A percentile compares a stretch with the other conserved stretches of the same genome.
phyloP scores from a whole-genome alignment of 768 basidiomycete species.

The Pisolithus sp. region DNA sequence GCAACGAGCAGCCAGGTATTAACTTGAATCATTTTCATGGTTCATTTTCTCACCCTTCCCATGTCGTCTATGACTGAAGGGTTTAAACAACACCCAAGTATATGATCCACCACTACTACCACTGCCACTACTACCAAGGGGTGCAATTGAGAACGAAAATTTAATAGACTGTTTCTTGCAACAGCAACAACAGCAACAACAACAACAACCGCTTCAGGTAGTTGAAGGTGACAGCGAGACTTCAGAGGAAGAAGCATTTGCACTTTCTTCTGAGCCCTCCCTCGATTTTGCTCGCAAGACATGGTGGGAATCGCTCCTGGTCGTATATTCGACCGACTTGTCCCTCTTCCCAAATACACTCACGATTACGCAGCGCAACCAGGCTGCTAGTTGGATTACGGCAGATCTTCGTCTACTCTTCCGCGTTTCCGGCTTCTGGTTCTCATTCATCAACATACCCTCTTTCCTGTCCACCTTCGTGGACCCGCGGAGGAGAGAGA shows the following conservation, averaged over 20 bases:
- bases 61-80: slow-evolving; percentile 20
- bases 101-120: background rate
- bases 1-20: slow-evolving; percentile 26
- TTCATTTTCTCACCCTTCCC: slow-evolving; percentile 16
- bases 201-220: slow-evolving; percentile 4
- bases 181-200: slow-evolving; percentile 1
- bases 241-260: slow-evolving; percentile 5
- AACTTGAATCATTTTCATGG: slow-evolving; percentile 13
- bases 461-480: slow-evolving; percentile 56
- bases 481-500: slow-evolving; percentile 45
- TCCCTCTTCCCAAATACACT: slow-evolving; percentile 29
- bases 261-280: slow-evolving; percentile 51
- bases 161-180: slow-evolving; percentile 5
- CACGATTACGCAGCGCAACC: slow-evolving; percentile 39
- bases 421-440: slow-evolving; percentile 60
- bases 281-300: slow-evolving; percentile 62
- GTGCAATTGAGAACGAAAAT: background rate
- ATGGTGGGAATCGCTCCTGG: slow-evolving; percentile 73
- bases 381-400: slow-evolving; percentile 39
- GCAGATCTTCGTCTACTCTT: slow-evolving; percentile 61
- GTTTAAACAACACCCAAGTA: slow-evolving; percentile 1
- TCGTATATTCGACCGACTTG: slow-evolving; percentile 36
- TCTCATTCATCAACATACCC: slow-evolving; percentile 69
- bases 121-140: background rate
- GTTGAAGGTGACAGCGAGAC: slow-evolving; percentile 8